Evolutionary conservation across 176 grass and related monocot genomes (phyloP), one percentile per base, ranked within the genome.

Genomic region (Oryza brachyantha): DNA sequence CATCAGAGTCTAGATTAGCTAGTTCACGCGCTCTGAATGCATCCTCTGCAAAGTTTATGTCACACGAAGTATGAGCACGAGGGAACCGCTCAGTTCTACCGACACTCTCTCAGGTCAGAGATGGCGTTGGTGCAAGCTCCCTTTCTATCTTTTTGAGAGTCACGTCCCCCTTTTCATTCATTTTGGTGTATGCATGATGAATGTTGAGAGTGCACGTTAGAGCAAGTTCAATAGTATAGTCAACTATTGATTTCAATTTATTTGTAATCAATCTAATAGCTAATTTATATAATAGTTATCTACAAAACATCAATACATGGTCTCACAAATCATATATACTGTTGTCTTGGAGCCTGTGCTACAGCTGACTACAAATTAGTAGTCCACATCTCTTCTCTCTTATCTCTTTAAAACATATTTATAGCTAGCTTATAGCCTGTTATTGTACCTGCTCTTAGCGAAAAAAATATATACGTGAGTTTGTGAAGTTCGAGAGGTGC

Each of bases 91-190:
- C 64, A 21, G 76, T n/a, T 42, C 38, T 27, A 73, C 81, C 81
- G 76, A 70, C 76, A 22, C 43, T 62, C 42, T 63, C 64, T 35
- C n/a, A 13, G 64, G 45, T 72, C 45, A 70, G 46, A 64, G 76
- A 13, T 59, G 60, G 82, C 58, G 61, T 75, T 76, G 77, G 81
- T 76, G 82, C 57, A 36, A n/a, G 10, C 35, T 76, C 82, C 41
- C 77, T 81, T 81, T 89, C 87, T 24, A n/a, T 22, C 64, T 61
- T 84, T 84, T 72, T 84, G 52, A 54, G 61, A 46, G 76, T 57
- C 54, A 40, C 76, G 42, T 74, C 52, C 39, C 68, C 24, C 72
- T 69, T 84, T n/a, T n/a, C n/a, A n/a, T n/a, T 68, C 7, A 16
- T 40, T 75, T 66, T 80, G 54, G 86, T 75, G 41, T 29, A 74